Evolutionary conservation across 305 asterid genomes (phyloP).

Genomic region (Rubia peregrina): DNA sequence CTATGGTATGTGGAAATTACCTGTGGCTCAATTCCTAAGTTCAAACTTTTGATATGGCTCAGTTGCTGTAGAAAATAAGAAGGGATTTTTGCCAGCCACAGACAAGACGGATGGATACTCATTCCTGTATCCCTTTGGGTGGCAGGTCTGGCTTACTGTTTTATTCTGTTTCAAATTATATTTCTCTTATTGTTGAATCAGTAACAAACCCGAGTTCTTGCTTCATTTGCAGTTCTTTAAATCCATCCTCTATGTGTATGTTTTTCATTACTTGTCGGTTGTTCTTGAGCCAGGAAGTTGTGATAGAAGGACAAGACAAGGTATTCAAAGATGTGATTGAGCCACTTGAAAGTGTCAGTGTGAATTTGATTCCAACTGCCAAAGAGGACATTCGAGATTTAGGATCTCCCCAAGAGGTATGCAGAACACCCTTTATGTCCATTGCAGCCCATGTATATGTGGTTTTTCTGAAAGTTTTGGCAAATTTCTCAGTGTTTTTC

Average conservation of each 20-base stretch:
- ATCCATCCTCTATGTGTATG: not conserved
- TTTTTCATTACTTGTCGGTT: not conserved
- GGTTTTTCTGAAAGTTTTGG: not conserved
- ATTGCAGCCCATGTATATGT: not conserved
- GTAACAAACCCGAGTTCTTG: not conserved
- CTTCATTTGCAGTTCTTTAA: not conserved
- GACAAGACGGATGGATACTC: slow-evolving; percentile 84
- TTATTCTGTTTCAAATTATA: slow-evolving; percentile 6
- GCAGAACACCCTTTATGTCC: slow-evolving; percentile 14
- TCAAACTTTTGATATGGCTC: slow-evolving; percentile 54
- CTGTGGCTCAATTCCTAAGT: slow-evolving; percentile 41
- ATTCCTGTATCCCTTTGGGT: slow-evolving; percentile 80
- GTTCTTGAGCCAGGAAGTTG: slow-evolving; percentile 58
- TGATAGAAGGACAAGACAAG: slow-evolving; percentile 88
- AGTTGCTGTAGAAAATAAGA: slow-evolving; percentile 93
- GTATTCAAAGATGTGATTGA: slow-evolving; percentile 95
- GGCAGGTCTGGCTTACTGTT: slow-evolving; percentile 59
- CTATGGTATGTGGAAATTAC: slow-evolving; percentile 11
- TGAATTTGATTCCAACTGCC: slow-evolving; percentile 63
- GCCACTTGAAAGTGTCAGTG: slow-evolving; percentile 85
- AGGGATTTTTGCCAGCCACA: slow-evolving; percentile 66
- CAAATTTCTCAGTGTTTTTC: not conserved
- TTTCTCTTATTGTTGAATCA: slow-evolving; percentile 3
- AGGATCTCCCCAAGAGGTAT: slow-evolving; percentile 79
- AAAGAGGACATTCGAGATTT: slow-evolving; percentile 83